Evolutionary conservation across 352 stramenopile genomes (phyloP).

Genomic region (Pythium utonaiense): DNA sequence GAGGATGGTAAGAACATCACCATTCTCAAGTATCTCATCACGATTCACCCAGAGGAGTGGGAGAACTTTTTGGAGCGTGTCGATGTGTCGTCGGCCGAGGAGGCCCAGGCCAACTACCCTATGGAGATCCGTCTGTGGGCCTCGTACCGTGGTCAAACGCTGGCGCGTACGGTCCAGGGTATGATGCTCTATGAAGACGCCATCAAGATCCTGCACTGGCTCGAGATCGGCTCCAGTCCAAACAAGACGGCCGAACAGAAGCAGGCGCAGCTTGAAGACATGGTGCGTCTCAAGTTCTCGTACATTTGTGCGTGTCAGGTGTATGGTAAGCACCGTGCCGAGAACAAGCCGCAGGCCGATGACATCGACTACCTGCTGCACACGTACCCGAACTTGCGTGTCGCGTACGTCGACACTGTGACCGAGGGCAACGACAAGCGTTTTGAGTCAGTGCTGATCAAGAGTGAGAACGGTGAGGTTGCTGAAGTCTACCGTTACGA

Average conservation of each 20-base stretch:
- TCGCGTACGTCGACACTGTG: conserved; percentile 82
- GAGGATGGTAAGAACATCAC: conserved; percentile 83
- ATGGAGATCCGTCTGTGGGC: conserved; percentile 79
- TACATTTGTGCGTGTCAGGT: conserved; percentile 85
- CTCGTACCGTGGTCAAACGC: conserved; percentile 76
- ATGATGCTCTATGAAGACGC: conserved; percentile 89
- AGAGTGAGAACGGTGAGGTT: conserved; percentile 70
- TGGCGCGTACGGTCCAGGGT: conserved; percentile 73
- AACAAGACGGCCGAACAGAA: conserved; percentile 72
- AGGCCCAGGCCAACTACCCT: conserved; percentile 66
- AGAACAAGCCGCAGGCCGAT: conserved; percentile 64
- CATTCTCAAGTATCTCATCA: conserved; percentile 84
- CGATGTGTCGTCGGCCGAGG: conserved; percentile 66
- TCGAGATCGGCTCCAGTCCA: conserved; percentile 73
- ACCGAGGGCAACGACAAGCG: conserved; percentile 38
- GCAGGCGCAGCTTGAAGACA: conserved; percentile 74
- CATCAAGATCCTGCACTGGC: conserved; percentile 85
- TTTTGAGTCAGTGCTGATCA: conserved; percentile 76
- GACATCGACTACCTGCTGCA: conserved; percentile 82
- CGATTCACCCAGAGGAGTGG: conserved; percentile 82
- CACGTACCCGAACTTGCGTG: conserved; percentile 80
- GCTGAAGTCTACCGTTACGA: conserved; percentile 80
- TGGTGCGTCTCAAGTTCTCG: conserved; percentile 85
- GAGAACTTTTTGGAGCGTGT: conserved; percentile 84
- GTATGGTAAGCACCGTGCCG: conserved; percentile 70